These are phyloP conservation scores for Coniochaeta sp. DNA, from an alignment of 2,329 filamentous ascomycete species.

Conservation along the genomic window DNA sequence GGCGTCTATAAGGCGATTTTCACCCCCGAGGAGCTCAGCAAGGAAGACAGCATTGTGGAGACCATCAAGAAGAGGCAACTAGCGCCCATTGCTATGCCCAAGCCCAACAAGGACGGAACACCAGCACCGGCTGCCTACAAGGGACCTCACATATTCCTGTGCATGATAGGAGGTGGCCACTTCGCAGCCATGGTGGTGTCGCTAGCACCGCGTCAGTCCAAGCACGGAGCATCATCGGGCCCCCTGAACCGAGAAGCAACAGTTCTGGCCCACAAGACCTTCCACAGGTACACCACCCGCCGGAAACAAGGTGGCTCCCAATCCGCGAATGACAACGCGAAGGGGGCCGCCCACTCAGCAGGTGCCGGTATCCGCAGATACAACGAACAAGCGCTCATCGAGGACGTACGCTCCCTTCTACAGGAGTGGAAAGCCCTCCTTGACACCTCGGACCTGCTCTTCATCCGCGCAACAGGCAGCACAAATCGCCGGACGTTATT, in stretches of 20 bases:
- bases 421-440: constrained; percentile 81
- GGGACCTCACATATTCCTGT: constrained; percentile 85
- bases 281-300: constrained; percentile 93
- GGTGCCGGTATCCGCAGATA: constrained; percentile 85
- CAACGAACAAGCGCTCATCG: constrained; percentile 83
- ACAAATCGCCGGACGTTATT: constrained; percentile 85
- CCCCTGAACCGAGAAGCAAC: constrained; percentile 77
- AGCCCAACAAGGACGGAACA: constrained; percentile 50
- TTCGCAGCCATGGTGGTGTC: constrained; percentile 96
- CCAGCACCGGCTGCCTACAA: constrained; percentile 50
- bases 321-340: constrained; percentile 88
- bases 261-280: constrained; percentile 92
- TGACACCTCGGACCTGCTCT: constrained; percentile 76
- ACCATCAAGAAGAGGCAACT: constrained; percentile 73
- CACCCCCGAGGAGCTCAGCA: constrained; percentile 61
- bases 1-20: constrained; percentile 84
- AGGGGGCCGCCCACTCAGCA: constrained; percentile 88
- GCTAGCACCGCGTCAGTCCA: constrained; percentile 70
- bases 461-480: constrained; percentile 80
- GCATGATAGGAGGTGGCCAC: constrained; percentile 97
- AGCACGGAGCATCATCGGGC: constrained; percentile 43
- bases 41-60: constrained; percentile 54
- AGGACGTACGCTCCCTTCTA: constrained; percentile 79
- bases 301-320: constrained; percentile 95
- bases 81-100: constrained; percentile 47